Evolutionary conservation across 192 early-diverging fungal species (phyloP), one percentile per base, ranked within the genome.

Genomic region (Gigaspora rosea): DNA sequence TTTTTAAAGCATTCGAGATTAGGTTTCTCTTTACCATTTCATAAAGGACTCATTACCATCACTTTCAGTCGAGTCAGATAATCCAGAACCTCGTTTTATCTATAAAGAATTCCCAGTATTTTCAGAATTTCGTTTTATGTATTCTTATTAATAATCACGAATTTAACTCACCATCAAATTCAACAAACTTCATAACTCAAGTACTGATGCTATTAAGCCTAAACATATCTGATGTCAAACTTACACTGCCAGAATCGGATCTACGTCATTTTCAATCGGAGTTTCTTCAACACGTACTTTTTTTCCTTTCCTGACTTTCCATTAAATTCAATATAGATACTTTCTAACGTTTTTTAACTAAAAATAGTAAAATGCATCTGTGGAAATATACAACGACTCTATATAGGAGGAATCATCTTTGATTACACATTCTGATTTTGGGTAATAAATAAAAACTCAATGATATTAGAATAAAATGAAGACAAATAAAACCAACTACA

Each of bases 11-110:
- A 59, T 59, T 59, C 5, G 15, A n/a, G 20, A 59, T 59, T n/a
- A 59, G 13, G 13, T 59, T n/a, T n/a, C 20, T 59, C 57, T 59
- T 59, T 59, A 59, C 18, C 20, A 59, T 59, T 59, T 59, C 57
- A 20, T 15, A 59, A 59, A n/a, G 57, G 16, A 59, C 51, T 52
- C 6, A 15, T 52, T 15, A 7, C 51, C 51, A 52, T 52, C 51
- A 52, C 2, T 52, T 52, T 52, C 51, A 5, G n/a, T n/a, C n/a
- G n/a, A n/a, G n/a, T n/a, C n/a, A n/a, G n/a, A n/a, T n/a, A n/a
- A n/a, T n/a, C n/a, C n/a, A n/a, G n/a, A n/a, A n/a, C n/a, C n/a
- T n/a, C n/a, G n/a, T n/a, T n/a, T n/a, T n/a, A n/a, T n/a, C n/a
- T n/a, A n/a, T n/a, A n/a, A n/a, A n/a, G n/a, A n/a, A n/a, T n/a